Evolutionary conservation across 176 grass and related monocot genomes (phyloP), one percentile per base, ranked within the genome.

Genomic region (Triticum dicoccoides): DNA sequence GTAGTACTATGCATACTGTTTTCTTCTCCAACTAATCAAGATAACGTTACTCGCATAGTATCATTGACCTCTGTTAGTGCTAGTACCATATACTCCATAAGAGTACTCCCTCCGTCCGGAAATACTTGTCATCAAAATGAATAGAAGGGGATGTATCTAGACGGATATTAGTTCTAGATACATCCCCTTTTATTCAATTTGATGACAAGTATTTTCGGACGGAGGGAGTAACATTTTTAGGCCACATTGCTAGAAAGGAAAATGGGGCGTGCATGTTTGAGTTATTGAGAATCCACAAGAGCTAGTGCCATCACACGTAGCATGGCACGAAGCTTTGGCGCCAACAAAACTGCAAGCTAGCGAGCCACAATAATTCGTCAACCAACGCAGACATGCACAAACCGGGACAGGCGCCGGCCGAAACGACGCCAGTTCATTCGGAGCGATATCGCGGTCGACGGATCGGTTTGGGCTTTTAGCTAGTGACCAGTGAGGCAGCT

Each of bases 401-500:
- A 83, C 27, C 66, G 32, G 75, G 61, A 59, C 27, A 59, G 17
- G 63, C 42, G 8, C 51, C 25, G 78, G 8, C 51, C 25, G 78
- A 52, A 64, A 47, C 6, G 65, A 77, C 86, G 15, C 21, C n/a
- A 34, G 32, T 25, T 64, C 45, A 4, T 4, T 64, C 37, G 24
- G 32, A 47, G 61, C 42, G 14, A 41, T 6, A 74, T 25, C 77
- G 3, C 54, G 1, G 39, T 59, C 11, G 38, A 27, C 9, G 42
- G 4, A 38, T 33, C 3, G 32, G 30, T 11, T 10, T 84, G 34
- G 4, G 4, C 14, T 73, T 73, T 73, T 45, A 39, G 84, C 11
- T 58, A 85, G 83, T 66, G 83, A 85, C 5, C 11, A 78, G 33
- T 69, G 83, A 56, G 73, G 73, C 83, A 78, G 73, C 83, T 52